phyloP scores from a whole-genome alignment of 352 stramenopile genomes.

The Pythium aphanidermatum region DNA sequence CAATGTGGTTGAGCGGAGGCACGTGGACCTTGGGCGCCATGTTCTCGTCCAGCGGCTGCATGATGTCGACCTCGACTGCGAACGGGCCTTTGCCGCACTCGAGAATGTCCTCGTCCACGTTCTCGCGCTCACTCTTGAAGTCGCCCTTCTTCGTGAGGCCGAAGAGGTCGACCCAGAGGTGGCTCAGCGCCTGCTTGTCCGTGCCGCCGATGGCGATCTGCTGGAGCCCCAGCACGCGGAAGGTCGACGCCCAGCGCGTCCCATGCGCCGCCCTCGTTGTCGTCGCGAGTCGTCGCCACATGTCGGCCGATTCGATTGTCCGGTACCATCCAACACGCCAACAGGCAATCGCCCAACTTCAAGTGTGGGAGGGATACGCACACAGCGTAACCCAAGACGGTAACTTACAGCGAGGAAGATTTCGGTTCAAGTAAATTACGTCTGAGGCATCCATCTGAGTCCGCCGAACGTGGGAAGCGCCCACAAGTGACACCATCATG shows the following conservation, averaged over 20 bases:
- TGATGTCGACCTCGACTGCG: constrained; percentile 97
- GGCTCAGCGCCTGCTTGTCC: constrained; percentile 83
- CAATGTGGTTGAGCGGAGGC: constrained; percentile 97
- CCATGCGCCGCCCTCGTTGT: too few species aligned
- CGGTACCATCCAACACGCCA: too few species aligned
- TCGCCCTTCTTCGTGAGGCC: constrained; percentile 60
- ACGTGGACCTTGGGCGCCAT: constrained; percentile 94
- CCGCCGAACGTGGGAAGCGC: background rate
- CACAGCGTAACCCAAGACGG: too few species aligned
- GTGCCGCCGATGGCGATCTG: constrained; percentile 95
- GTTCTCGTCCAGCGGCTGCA: constrained; percentile 94
- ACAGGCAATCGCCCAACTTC: too few species aligned
- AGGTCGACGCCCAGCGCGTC: constrained; percentile 51
- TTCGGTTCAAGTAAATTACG: too few species aligned
- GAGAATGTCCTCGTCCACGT: constrained; percentile 98
- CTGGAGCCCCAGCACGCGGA: constrained; percentile 95
- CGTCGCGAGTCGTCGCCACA: too few species aligned
- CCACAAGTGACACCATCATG: constrained; percentile 1
- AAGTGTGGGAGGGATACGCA: too few species aligned
- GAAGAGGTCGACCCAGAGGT: constrained; percentile 83
- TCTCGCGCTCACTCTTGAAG: constrained; percentile 89
- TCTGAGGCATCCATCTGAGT: constrained; percentile 11
- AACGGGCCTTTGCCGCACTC: constrained; percentile 87
- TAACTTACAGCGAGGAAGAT: too few species aligned
- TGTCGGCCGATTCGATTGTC: background rate